Percentiles rank a stretch among this genome's conserved stretches.
phyloP scores from a whole-genome alignment of 441 rosid genomes.

The Erodium moschatum region DNA sequence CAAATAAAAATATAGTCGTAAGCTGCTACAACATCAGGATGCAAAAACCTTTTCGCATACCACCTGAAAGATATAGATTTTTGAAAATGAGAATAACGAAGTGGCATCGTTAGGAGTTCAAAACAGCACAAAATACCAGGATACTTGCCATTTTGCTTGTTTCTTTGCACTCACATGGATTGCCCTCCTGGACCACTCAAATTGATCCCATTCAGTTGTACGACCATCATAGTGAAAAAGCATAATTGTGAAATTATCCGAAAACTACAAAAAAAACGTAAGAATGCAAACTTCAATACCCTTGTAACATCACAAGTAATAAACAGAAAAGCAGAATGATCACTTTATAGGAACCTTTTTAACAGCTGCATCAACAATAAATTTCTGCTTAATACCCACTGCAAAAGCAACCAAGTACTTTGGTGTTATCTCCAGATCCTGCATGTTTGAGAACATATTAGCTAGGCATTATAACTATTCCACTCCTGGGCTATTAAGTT shows the following conservation, averaged over 20 bases:
- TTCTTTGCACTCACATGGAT: slow-evolving; percentile 53
- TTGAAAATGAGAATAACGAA: slow-evolving; percentile 9
- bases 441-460: slow-evolving; percentile 21
- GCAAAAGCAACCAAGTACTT: slow-evolving; percentile 57
- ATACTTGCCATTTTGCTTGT: slow-evolving; percentile 62
- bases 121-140: not conserved
- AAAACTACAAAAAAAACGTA: slow-evolving; percentile 38
- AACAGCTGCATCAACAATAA: slow-evolving; percentile 43
- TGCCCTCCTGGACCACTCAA: slow-evolving; percentile 63
- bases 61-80: slow-evolving; percentile 37
- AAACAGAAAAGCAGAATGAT: slow-evolving; percentile 7
- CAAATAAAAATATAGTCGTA: slow-evolving; percentile 42
- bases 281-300: slow-evolving; percentile 21
- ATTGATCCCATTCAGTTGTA: slow-evolving; percentile 56
- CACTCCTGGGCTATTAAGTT: not conserved
- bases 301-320: slow-evolving; percentile 1
- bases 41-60: slow-evolving; percentile 70
- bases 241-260: slow-evolving; percentile 53
- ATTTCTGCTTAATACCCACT: slow-evolving; percentile 52
- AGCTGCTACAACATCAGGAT: slow-evolving; percentile 63
- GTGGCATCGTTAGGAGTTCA: not conserved
- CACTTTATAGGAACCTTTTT: slow-evolving; percentile 41
- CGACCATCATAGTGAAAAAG: slow-evolving; percentile 73
- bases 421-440: slow-evolving; percentile 63
- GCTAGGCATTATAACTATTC: not conserved